Percentiles rank a stretch among this genome's conserved stretches.
Conservation (phyloP, 768 basidiomycete genomes). For the Mycena haematopus region DNA sequence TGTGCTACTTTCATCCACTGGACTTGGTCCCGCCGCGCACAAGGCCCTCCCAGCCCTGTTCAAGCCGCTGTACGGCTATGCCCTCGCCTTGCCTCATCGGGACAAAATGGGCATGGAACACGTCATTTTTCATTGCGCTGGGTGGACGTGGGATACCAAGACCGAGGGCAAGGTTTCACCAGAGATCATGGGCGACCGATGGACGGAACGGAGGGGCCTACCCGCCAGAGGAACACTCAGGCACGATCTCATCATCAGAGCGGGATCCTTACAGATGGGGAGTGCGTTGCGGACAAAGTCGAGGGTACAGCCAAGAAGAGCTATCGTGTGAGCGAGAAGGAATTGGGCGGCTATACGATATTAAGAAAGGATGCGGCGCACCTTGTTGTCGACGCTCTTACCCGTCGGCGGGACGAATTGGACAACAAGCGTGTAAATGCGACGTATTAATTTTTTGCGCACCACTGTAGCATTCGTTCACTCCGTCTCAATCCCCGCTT, state of each 20-base stretch:
- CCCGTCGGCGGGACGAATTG: neutral
- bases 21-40: slow-evolving; percentile 55
- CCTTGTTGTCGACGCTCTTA: slow-evolving; percentile 50
- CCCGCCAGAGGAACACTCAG: slow-evolving; percentile 53
- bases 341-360: slow-evolving; percentile 45
- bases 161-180: slow-evolving; percentile 45
- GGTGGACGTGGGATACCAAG: slow-evolving; percentile 53
- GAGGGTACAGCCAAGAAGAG: slow-evolving; percentile 34
- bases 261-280: slow-evolving; percentile 67
- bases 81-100: slow-evolving; percentile 53
- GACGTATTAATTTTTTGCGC: neutral
- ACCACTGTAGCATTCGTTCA: neutral
- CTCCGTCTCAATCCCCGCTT: slow-evolving; percentile 11
- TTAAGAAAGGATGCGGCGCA: slow-evolving; percentile 66
- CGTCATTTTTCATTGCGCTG: slow-evolving; percentile 52
- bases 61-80: slow-evolving; percentile 54
- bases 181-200: slow-evolving; percentile 52
- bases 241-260: slow-evolving; percentile 56
- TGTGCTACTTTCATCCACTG: slow-evolving; percentile 59
- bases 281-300: slow-evolving; percentile 47
- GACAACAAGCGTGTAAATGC: neutral
- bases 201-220: slow-evolving; percentile 48
- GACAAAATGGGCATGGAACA: slow-evolving; percentile 72
- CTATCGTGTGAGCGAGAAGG: slow-evolving; percentile 42
- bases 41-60: slow-evolving; percentile 52